Base-by-base conservation (phyloP, 2,329 filamentous ascomycete species). In the Madurella mycetomatis region DNA sequence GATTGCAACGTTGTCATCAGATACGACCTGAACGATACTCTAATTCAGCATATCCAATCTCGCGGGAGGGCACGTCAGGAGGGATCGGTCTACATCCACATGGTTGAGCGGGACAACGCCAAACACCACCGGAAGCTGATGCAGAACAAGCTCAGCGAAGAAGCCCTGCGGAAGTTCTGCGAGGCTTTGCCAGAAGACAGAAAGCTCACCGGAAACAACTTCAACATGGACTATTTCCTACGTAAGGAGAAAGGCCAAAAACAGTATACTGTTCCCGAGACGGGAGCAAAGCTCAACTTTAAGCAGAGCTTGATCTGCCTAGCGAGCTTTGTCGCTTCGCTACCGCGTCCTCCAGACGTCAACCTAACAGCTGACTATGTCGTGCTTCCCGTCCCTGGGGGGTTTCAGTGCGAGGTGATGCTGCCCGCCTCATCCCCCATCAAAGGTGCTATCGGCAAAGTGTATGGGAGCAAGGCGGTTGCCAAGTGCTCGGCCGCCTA, bases 21-120 rank as follows among this genome's bases (percentile, higher is more conserved):
- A 2, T 99, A 96, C 64, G 90, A 97, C 66, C 79, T 95, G 2
- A 96, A 91, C 70, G 78, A 80, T 11, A 96, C 92, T 0, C 84
- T 96, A 69, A 97, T 97, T 49, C 89, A 95, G 65, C 97, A 96
- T 66, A 85, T 97, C 17, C 94, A 99, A 69, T 96, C 92, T 13
- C 83, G 90, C 58, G 94, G 94, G 0, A 83, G 94, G 51, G 94
- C 94, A 12, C 82, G 94, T 40, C 87, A 90, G 64, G 70, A 73
- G 0, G 80, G 86, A 51, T 97, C 94, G 0, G 84, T 81, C 59
- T 96, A 92, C 68, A 80, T 92, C 34, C 89, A 88, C 64, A 92
- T 99, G 88, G 68, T 90, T 2, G 92, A 97, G 66, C 66, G 70
- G 1, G 80, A 79, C 8, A 96, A 96, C 62, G 60, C 68, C 12